These are phyloP conservation scores for Hansfordia pulvinata DNA, from an alignment of 2,329 filamentous ascomycete species.

Conservation along the genomic window DNA sequence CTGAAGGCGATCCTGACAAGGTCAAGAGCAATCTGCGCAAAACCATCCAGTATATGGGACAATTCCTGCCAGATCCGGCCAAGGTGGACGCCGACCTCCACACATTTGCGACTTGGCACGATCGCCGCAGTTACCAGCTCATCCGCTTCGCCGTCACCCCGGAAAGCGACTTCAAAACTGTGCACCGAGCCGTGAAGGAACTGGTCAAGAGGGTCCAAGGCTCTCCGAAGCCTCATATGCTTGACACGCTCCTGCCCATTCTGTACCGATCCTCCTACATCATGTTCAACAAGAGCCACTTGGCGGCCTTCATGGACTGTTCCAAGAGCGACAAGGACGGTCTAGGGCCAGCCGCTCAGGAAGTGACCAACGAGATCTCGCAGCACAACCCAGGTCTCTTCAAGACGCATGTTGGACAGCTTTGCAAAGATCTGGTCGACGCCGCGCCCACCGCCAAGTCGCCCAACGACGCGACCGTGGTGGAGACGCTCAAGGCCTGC, in stretches of 20 bases:
- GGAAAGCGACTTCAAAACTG: conserved; percentile 83
- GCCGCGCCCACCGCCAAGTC: conserved; percentile 60
- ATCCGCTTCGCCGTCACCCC: conserved; percentile 74
- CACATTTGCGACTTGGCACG: conserved; percentile 83
- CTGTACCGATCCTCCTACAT: conserved; percentile 74
- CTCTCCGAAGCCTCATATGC: conserved; percentile 45
- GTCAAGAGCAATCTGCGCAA: conserved; percentile 58
- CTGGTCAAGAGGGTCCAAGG: conserved; percentile 68
- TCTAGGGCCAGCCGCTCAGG: conserved; percentile 67
- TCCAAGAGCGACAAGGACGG: conserved; percentile 73
- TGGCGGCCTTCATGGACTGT: conserved; percentile 78
- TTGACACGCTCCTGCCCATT: conserved; percentile 71
- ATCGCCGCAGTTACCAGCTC: conserved; percentile 80
- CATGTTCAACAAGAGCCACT: conserved; percentile 88
- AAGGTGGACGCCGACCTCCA: conserved; percentile 66
- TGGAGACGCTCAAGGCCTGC: conserved; percentile 87
- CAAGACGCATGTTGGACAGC: conserved; percentile 80
- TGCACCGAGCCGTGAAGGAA: conserved; percentile 82
- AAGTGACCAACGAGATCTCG: conserved; percentile 85
- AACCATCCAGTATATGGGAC: conserved; percentile 59
- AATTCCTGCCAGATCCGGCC: conserved; percentile 61
- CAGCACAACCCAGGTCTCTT: conserved; percentile 80
- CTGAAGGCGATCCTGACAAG: conserved; percentile 56
- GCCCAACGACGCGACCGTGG: conserved; percentile 58
- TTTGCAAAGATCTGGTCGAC: conserved; percentile 75